Percentiles rank a stretch among this genome's conserved stretches.
Evolutionary conservation across 2,329 filamentous ascomycete genomes (phyloP).

Genomic region (Sporothrix euskadiensis): DNA sequence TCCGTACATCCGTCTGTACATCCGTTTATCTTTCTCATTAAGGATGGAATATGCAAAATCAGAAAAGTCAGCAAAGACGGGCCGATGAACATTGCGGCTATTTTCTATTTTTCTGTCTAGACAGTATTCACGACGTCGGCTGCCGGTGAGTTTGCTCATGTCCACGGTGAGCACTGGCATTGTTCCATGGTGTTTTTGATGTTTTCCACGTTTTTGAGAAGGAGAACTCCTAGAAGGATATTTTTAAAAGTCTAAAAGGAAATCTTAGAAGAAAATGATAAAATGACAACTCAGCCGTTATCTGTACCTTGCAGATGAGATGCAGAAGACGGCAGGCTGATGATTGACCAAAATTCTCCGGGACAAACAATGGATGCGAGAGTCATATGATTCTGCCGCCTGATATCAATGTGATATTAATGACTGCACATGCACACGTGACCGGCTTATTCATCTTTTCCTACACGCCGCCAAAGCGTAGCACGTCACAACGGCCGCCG

Average conservation of each 20-base stretch:
- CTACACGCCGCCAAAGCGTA: not conserved
- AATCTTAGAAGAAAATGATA: too few species aligned
- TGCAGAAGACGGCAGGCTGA: conserved; percentile 5
- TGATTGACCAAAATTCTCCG: not conserved
- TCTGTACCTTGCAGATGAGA: conserved; percentile 14
- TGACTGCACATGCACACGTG: not conserved
- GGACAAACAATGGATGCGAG: not conserved
- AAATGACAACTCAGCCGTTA: conserved; percentile 1
- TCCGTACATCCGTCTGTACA: not conserved
- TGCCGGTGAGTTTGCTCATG: not conserved
- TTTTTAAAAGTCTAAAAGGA: too few species aligned
- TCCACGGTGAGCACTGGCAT: not conserved
- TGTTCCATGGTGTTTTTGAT: conserved; percentile 3
- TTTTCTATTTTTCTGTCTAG: not conserved
- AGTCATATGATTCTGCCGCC: not conserved
- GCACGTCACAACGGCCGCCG: conserved; percentile 27
- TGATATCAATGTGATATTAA: not conserved
- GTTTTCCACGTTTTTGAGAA: too few species aligned
- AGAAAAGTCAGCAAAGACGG: conserved; percentile 8
- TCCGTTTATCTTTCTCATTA: not conserved
- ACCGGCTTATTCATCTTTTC: conserved; percentile 3
- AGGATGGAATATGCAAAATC: not conserved
- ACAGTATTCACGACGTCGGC: not conserved
- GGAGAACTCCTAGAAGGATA: not conserved
- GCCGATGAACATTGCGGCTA: not conserved